phyloP scores from a whole-genome alignment of 257 asterid species.

The Gardenia jasminoides region DNA sequence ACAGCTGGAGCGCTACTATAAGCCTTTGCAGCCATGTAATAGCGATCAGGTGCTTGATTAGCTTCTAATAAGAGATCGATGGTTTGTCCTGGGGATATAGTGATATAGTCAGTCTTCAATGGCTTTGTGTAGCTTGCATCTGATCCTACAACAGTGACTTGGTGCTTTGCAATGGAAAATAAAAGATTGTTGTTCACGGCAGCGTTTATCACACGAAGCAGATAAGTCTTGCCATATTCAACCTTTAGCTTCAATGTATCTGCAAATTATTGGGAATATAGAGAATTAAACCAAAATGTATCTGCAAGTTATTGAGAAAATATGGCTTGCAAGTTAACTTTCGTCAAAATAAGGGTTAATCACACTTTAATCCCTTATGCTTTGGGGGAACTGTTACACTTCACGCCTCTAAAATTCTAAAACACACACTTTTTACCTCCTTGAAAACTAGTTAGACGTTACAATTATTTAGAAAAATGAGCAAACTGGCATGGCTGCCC shows the following conservation, averaged over 20 bases:
- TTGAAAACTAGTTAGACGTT: too few species aligned
- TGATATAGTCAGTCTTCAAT: conserved; percentile 31
- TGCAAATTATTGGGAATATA: background rate
- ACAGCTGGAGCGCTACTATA: conserved; percentile 24
- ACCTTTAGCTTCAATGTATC: conserved; percentile 39
- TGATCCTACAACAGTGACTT: conserved; percentile 51
- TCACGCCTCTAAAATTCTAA: too few species aligned
- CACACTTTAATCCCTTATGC: too few species aligned
- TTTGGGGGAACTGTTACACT: too few species aligned
- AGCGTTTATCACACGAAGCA: conserved; percentile 49
- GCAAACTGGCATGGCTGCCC: too few species aligned
- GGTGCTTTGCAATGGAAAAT: conserved; percentile 49
- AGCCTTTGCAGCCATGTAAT: conserved; percentile 60
- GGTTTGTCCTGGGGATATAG: conserved; percentile 52
- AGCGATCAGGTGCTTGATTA: conserved; percentile 25
- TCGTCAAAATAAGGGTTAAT: too few species aligned
- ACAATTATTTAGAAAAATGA: too few species aligned
- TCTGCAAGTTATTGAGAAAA: background rate
- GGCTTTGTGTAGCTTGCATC: conserved; percentile 64
- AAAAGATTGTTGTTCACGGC: conserved; percentile 56
- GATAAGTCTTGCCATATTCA: conserved; percentile 35
- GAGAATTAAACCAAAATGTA: background rate
- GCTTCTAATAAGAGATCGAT: conserved; percentile 51
- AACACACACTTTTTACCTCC: too few species aligned
- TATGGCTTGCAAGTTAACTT: too few species aligned